These are phyloP conservation scores for Stagonosporopsis chrysanthemi DNA, from an alignment of 2,329 filamentous ascomycete genomes.

Conservation along the genomic window DNA sequence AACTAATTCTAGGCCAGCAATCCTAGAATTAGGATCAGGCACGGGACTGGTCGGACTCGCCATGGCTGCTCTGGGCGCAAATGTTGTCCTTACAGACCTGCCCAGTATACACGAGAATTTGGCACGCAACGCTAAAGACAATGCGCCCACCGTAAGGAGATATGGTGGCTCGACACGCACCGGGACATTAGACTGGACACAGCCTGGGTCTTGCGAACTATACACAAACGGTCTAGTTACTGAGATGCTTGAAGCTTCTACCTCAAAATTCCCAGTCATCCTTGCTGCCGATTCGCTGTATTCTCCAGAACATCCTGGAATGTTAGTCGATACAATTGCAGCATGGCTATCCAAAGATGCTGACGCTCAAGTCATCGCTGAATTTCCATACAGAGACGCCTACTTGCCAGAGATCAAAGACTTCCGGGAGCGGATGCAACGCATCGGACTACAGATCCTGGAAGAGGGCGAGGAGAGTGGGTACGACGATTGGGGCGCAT, in stretches of 20 bases:
- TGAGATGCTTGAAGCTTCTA: slow-evolving; percentile 19
- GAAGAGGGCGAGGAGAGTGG: slow-evolving; percentile 70
- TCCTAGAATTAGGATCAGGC: slow-evolving; percentile 85
- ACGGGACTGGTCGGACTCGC: slow-evolving; percentile 91
- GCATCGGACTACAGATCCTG: slow-evolving; percentile 60
- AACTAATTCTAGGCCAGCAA: slow-evolving; percentile 29
- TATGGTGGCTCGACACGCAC: slow-evolving; percentile 66
- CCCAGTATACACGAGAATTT: slow-evolving; percentile 85
- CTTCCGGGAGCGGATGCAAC: slow-evolving; percentile 68
- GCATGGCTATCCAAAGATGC: slow-evolving; percentile 67
- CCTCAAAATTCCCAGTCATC: slow-evolving; percentile 63
- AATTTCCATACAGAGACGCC: slow-evolving; percentile 79
- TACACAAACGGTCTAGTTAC: slow-evolving; percentile 14
- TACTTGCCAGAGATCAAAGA: slow-evolving; percentile 70
- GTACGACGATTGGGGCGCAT: slow-evolving; percentile 74
- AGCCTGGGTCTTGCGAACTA: slow-evolving; percentile 60
- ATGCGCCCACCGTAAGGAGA: slow-evolving; percentile 63
- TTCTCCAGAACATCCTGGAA: slow-evolving; percentile 78
- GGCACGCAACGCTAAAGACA: slow-evolving; percentile 72
- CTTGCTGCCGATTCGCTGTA: slow-evolving; percentile 89
- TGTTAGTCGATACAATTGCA: slow-evolving; percentile 75
- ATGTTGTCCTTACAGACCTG: slow-evolving; percentile 81
- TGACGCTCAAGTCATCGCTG: slow-evolving; percentile 74
- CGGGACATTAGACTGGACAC: slow-evolving; percentile 76
- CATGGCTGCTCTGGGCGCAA: slow-evolving; percentile 73